A percentile compares a stretch with the other conserved stretches of the same genome.
Evolutionary conservation across 257 asterid genomes (phyloP).

Genomic region (Osmanthus fragrans): DNA sequence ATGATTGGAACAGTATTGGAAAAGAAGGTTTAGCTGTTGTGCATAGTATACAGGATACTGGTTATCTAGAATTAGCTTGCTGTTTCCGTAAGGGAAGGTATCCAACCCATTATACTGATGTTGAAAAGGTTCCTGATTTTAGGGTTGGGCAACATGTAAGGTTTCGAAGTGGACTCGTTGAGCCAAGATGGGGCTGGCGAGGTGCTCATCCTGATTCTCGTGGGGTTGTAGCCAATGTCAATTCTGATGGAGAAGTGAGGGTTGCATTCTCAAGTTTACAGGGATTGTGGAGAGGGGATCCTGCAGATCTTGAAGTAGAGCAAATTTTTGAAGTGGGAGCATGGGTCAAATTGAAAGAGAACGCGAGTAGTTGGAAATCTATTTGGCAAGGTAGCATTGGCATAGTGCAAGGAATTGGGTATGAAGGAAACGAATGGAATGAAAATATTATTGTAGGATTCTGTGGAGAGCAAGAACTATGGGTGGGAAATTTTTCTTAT

Average conservation of each 20-base stretch:
- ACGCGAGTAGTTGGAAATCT: conserved; percentile 68
- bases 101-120: conserved; percentile 77
- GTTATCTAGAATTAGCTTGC: conserved; percentile 90
- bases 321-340: conserved; percentile 80
- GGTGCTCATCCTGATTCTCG: conserved; percentile 67
- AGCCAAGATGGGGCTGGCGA: conserved; percentile 99
- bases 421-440: conserved; percentile 67
- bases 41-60: conserved; percentile 85
- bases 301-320: conserved; percentile 78
- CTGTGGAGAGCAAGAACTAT: conserved; percentile 87
- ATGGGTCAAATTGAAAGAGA: conserved; percentile 75
- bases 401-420: conserved; percentile 79
- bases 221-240: conserved; percentile 72
- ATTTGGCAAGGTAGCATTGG: conserved; percentile 78
- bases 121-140: conserved; percentile 80
- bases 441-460: conserved; percentile 68
- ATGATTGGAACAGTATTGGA: conserved; percentile 92
- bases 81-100: conserved; percentile 87
- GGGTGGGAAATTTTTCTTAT: conserved; percentile 59
- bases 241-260: conserved; percentile 89
- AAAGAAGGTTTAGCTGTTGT: conserved; percentile 90
- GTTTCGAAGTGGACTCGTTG: conserved; percentile 69
- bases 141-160: conserved; percentile 85
- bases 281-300: conserved; percentile 94
- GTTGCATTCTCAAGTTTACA: conserved; percentile 68